Evolutionary conservation across 345 rosid genomes (phyloP).

Genomic region (Aquilaria sinensis): DNA sequence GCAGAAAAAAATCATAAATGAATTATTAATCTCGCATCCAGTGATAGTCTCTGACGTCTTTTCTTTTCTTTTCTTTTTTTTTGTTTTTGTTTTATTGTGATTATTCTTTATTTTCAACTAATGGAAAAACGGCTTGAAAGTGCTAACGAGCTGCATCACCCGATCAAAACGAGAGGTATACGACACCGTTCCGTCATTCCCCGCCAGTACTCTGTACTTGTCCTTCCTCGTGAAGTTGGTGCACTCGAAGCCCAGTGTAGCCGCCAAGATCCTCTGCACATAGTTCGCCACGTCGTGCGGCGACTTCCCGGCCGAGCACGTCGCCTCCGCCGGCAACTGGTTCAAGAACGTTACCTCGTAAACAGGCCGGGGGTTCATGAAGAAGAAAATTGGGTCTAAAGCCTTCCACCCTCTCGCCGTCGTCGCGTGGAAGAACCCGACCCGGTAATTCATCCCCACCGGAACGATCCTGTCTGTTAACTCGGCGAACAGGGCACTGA

Average conservation of each 20-base stretch:
- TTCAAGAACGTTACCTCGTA: slow-evolving; percentile 91
- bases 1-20: too few relatives aligned
- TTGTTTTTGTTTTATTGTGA: too few relatives aligned
- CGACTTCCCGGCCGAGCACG: slow-evolving; percentile 86
- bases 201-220: slow-evolving; percentile 73
- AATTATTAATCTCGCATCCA: too few relatives aligned
- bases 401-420: slow-evolving; percentile 94
- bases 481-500: slow-evolving; percentile 87
- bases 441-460: slow-evolving; percentile 87
- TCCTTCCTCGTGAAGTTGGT: slow-evolving; percentile 89
- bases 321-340: slow-evolving; percentile 71
- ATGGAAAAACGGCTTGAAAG: slow-evolving; percentile 51
- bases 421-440: slow-evolving; percentile 94
- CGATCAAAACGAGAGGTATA: slow-evolving; percentile 44
- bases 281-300: slow-evolving; percentile 90
- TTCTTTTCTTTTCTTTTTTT: too few relatives aligned
- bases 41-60: too few relatives aligned
- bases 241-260: slow-evolving; percentile 87
- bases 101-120: background rate
- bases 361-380: slow-evolving; percentile 90
- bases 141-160: slow-evolving; percentile 46
- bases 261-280: slow-evolving; percentile 80
- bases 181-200: slow-evolving; percentile 80
- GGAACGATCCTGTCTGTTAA: slow-evolving; percentile 79
- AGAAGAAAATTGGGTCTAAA: slow-evolving; percentile 82